Evolutionary conservation across 441 rosid species (phyloP).

Genomic region (Gossypium davidsonii): DNA sequence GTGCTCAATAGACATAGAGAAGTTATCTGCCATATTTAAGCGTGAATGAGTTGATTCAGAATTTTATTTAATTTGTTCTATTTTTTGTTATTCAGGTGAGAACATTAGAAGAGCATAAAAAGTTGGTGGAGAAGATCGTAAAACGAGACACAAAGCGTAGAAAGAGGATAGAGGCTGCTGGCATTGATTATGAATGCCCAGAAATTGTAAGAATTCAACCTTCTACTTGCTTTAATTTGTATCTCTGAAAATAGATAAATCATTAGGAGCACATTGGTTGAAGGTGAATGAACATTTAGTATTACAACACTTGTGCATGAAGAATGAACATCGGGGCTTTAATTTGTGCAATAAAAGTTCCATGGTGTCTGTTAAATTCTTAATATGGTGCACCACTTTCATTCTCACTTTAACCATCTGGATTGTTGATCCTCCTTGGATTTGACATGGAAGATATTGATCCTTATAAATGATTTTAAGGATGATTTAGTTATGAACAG

Average conservation of each 20-base stretch:
- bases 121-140: slow-evolving; percentile 48
- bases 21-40: not conserved
- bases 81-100: slow-evolving; percentile 44
- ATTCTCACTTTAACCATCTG: not conserved
- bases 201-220: slow-evolving; percentile 57
- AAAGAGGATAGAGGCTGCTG: slow-evolving; percentile 69
- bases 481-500: not conserved
- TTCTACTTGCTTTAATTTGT: not conserved
- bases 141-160: slow-evolving; percentile 57
- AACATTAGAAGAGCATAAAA: slow-evolving; percentile 58
- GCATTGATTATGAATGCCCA: slow-evolving; percentile 81
- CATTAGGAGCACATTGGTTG: not conserved
- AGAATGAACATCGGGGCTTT: too few relatives aligned
- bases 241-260: not conserved
- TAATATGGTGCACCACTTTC: not conserved
- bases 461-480: too few relatives aligned
- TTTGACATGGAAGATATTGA: not conserved
- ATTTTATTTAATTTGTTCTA: not conserved
- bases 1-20: slow-evolving; percentile 20
- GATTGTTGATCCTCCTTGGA: not conserved
- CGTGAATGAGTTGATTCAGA: not conserved
- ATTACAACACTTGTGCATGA: not conserved
- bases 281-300: not conserved
- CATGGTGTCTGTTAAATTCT: too few relatives aligned
- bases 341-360: not conserved